Conservation (phyloP, 441 rosid species). For the Breynia disticha region DNA sequence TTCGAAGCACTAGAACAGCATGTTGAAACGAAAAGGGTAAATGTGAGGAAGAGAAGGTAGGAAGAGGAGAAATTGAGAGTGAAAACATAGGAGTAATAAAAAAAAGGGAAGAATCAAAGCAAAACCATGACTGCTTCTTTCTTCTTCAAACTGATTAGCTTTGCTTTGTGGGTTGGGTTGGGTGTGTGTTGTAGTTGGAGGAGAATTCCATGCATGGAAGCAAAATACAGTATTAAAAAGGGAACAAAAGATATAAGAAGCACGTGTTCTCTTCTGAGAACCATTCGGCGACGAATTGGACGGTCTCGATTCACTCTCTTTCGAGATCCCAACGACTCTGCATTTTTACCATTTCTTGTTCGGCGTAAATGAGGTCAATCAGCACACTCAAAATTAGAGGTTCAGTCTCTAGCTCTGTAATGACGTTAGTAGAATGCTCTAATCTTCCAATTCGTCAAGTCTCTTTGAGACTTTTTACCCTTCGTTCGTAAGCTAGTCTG, state of each 20-base stretch:
- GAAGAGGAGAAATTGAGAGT: too few species aligned
- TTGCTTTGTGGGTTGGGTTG: too few species aligned
- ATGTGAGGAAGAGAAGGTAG: not conserved
- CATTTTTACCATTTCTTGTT: constrained; percentile 11
- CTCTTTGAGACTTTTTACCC: too few species aligned
- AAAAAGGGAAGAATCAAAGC: constrained; percentile 36
- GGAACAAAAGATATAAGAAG: constrained; percentile 34
- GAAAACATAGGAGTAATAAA: constrained; percentile 18
- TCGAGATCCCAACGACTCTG: constrained; percentile 24
- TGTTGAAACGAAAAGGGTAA: constrained; percentile 7
- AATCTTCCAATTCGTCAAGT: too few species aligned
- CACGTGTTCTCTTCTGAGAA: constrained; percentile 42
- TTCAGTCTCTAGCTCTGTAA: too few species aligned
- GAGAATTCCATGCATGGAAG: constrained; percentile 88
- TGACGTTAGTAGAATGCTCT: too few species aligned
- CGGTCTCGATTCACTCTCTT: constrained; percentile 33
- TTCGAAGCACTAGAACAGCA: not conserved
- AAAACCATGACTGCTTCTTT: constrained; percentile 35
- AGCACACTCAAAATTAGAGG: too few species aligned
- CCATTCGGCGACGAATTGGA: constrained; percentile 24
- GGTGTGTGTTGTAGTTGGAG: constrained; percentile 41
- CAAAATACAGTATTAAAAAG: constrained; percentile 28
- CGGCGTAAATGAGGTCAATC: too few species aligned
- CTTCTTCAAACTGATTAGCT: constrained; percentile 4
- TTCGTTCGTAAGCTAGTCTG: too few species aligned